Percentiles rank a stretch among this genome's conserved stretches.
These are phyloP conservation scores for Ceratobasidium sp. DNA, from an alignment of 1,284 basidiomycete genomes.

Conservation along the genomic window DNA sequence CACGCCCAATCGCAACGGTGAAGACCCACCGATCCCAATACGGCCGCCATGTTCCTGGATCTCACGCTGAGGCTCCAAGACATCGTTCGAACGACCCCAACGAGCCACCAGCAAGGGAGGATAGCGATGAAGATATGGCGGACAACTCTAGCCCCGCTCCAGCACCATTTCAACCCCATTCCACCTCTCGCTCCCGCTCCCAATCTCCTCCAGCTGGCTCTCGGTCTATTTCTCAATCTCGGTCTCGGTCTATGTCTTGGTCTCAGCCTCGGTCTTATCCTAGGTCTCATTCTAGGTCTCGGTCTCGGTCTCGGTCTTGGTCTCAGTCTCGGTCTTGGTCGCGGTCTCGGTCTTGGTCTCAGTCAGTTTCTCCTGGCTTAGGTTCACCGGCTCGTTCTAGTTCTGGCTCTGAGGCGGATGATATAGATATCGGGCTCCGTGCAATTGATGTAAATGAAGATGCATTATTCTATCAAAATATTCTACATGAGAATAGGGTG, in stretches of 20 bases:
- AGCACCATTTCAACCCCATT: no score
- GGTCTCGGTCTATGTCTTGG: background rate
- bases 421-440: no score
- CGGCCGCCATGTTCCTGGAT: background rate
- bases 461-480: background rate
- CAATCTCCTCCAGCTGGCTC: no score
- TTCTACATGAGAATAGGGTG: background rate
- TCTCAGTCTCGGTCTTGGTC: no score
- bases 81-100: background rate
- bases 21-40: background rate
- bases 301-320: background rate
- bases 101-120: background rate
- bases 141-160: background rate
- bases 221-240: background rate
- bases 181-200: no score
- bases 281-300: background rate
- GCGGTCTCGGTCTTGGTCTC: background rate
- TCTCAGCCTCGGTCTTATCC: background rate
- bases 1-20: background rate
- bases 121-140: background rate
- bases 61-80: no score
- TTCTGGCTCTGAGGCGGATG: background rate
- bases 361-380: background rate
- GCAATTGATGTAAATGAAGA: no score
- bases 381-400: background rate